phyloP scores from a whole-genome alignment of 495 filamentous ascomycete genomes.

The Aspergillus homomorphus region DNA sequence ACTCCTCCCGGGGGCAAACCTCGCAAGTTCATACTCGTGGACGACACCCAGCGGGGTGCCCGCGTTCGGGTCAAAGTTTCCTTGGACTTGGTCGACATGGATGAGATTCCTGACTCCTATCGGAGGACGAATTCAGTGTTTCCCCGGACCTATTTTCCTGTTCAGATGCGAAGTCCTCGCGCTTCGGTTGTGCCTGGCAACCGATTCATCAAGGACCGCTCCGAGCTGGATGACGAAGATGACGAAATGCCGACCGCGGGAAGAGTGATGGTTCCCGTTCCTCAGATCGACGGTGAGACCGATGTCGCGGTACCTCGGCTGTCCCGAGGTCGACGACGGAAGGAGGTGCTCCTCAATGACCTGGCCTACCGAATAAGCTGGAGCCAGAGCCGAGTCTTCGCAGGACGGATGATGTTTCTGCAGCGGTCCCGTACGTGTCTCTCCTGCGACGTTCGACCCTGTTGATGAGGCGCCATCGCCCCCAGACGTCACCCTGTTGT shows the following conservation, averaged over 20 bases:
- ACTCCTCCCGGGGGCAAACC: constrained; percentile 83
- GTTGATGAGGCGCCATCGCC: background rate
- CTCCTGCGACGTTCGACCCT: background rate
- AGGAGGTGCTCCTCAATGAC: constrained; percentile 86
- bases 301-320: constrained; percentile 72
- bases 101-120: constrained; percentile 92
- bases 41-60: constrained; percentile 73
- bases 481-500: too few relatives aligned
- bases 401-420: constrained; percentile 79
- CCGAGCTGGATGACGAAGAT: constrained; percentile 54
- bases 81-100: constrained; percentile 82
- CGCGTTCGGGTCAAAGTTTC: constrained; percentile 84
- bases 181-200: constrained; percentile 57
- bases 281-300: constrained; percentile 70
- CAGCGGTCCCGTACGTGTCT: constrained; percentile 84
- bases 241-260: constrained; percentile 52
- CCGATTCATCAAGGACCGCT: constrained; percentile 63
- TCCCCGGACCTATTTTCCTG: constrained; percentile 82
- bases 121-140: constrained; percentile 84
- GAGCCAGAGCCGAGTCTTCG: constrained; percentile 87
- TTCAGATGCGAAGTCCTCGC: constrained; percentile 79
- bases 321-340: constrained; percentile 60
- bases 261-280: constrained; percentile 63
- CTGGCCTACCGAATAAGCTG: constrained; percentile 93
- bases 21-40: constrained; percentile 93